Conservation (phyloP, 192 early-diverging fungal genomes). For the Kappamyces sp. region DNA sequence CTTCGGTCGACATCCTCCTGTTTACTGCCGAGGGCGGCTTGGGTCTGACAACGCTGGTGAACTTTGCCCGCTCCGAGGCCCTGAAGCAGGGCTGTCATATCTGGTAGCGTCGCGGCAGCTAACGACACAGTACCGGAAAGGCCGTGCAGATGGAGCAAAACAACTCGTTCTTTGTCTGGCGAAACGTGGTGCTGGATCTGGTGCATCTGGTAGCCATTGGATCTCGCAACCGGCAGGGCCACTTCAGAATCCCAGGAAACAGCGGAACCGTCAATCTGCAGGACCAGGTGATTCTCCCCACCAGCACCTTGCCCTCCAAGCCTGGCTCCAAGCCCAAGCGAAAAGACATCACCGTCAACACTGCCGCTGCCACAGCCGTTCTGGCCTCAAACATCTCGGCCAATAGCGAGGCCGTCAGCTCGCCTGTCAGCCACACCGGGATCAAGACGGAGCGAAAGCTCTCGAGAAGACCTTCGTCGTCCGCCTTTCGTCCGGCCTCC, state of each 20-base stretch:
- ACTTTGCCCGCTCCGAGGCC: constrained; percentile 35
- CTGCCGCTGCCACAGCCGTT: neutral
- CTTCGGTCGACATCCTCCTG: constrained; percentile 21
- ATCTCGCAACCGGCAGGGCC: constrained; percentile 15
- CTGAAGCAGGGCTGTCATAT: constrained; percentile 23
- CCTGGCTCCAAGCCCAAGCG: neutral
- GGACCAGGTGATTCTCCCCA: constrained; percentile 1
- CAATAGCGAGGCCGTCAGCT: neutral
- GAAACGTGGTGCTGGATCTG: constrained; percentile 36
- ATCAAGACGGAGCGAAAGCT: constrained; percentile 2
- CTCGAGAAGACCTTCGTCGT: constrained; percentile 1
- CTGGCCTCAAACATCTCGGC: neutral
- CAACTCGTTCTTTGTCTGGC: constrained; percentile 38
- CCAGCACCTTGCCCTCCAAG: neutral
- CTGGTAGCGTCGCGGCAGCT: constrained; percentile 28
- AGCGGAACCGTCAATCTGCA: neutral
- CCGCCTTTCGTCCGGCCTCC: neutral
- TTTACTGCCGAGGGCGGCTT: constrained; percentile 46
- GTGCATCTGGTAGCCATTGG: constrained; percentile 27
- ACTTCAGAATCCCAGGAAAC: constrained; percentile 14
- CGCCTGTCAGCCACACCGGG: too few relatives aligned
- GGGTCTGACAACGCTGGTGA: constrained; percentile 41
- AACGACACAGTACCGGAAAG: constrained; percentile 23
- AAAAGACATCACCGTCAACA: constrained; percentile 3
- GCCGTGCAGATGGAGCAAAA: constrained; percentile 39